Conservation (phyloP, 2,329 filamentous ascomycete species). For the Spiromastix sp. region DNA sequence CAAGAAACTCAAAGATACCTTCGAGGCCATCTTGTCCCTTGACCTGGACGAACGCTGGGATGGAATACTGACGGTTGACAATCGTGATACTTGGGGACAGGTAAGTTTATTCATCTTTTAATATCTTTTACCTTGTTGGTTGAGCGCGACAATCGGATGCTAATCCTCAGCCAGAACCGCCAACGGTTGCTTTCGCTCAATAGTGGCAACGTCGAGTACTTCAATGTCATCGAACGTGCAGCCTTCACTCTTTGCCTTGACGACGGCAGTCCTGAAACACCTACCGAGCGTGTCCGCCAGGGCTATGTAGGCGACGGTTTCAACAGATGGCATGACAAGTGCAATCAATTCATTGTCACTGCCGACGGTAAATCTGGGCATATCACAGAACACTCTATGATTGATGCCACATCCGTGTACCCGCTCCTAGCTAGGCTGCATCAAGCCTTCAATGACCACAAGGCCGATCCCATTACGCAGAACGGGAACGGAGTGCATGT, state of each 20-base stretch:
- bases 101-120: too few species aligned
- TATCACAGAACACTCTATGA: background rate
- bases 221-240: background rate
- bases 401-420: background rate
- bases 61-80: background rate
- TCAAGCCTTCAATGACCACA: background rate
- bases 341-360: background rate
- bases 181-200: background rate
- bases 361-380: slow-evolving; percentile 1
- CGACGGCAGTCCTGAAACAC: background rate
- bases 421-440: background rate
- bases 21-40: background rate
- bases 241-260: background rate
- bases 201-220: background rate
- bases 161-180: too few species aligned
- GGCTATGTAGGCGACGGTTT: background rate
- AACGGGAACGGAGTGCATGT: background rate
- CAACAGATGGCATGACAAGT: slow-evolving; percentile 2
- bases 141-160: too few species aligned
- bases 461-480: background rate
- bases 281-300: background rate
- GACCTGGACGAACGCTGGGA: background rate
- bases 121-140: too few species aligned
- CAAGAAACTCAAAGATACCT: background rate
- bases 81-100: background rate